Percentiles rank a stretch among this genome's conserved stretches.
Conservation (phyloP, 352 stramenopile species). For the Globisporangium polare region DNA sequence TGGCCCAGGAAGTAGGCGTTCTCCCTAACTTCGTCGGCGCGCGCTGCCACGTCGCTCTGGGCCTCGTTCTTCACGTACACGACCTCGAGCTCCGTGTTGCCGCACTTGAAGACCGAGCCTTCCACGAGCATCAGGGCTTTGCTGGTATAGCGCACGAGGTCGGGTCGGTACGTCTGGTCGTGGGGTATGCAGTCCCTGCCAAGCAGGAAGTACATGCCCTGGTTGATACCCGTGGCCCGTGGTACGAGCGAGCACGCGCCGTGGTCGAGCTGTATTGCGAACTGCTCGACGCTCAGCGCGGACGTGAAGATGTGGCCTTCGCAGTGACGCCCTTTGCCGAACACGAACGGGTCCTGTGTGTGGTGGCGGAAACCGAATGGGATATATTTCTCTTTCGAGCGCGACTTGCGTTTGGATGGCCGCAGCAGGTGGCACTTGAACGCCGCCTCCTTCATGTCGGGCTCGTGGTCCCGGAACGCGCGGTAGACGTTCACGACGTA, state of each 20-base stretch:
- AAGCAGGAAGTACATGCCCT: slow-evolving; percentile 68
- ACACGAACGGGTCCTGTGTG: slow-evolving; percentile 35
- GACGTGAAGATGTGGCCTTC: slow-evolving; percentile 57
- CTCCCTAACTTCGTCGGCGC: slow-evolving; percentile 37
- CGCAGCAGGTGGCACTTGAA: slow-evolving; percentile 64
- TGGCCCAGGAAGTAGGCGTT: slow-evolving; percentile 36
- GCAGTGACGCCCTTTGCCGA: slow-evolving; percentile 57
- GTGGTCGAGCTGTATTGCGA: slow-evolving; percentile 56
- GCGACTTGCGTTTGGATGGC: slow-evolving; percentile 55
- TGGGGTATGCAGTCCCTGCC: slow-evolving; percentile 44
- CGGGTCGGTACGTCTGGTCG: slow-evolving; percentile 23
- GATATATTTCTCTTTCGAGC: slow-evolving; percentile 39
- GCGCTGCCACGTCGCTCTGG: slow-evolving; percentile 7
- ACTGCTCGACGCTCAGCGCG: slow-evolving; percentile 56
- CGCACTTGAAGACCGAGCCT: slow-evolving; percentile 58
- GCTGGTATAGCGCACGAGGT: slow-evolving; percentile 60
- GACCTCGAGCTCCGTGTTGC: slow-evolving; percentile 58
- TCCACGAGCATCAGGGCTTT: slow-evolving; percentile 71
- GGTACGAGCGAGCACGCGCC: slow-evolving; percentile 56
- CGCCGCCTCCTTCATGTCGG: slow-evolving; percentile 61
- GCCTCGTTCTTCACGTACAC: slow-evolving; percentile 44
- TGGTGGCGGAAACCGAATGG: slow-evolving; percentile 53
- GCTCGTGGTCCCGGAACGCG: slow-evolving; percentile 48
- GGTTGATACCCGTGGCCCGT: slow-evolving; percentile 53
- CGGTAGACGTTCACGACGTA: slow-evolving; percentile 41